Conservation (phyloP, 805 yeast species). For the Barnettozyma sucrosica region DNA sequence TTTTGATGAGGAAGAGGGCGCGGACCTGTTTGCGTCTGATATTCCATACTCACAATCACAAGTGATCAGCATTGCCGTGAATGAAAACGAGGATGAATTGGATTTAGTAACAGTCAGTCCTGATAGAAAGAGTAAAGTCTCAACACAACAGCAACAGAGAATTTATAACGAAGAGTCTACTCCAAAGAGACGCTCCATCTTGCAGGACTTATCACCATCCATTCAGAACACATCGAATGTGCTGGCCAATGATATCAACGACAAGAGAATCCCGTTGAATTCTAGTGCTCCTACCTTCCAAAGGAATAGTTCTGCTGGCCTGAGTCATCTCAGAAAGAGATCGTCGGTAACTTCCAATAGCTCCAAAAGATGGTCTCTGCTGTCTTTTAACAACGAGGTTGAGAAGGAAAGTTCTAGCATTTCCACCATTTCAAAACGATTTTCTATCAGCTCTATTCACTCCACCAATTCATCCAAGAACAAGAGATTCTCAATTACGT, state of each 20-base stretch:
- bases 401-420: slow-evolving; percentile 17
- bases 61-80: slow-evolving; percentile 20
- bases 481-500: slow-evolving; percentile 21
- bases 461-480: slow-evolving; percentile 11
- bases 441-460: slow-evolving; percentile 10
- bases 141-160: slow-evolving; percentile 8
- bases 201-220: slow-evolving; percentile 20
- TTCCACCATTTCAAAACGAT: slow-evolving; percentile 6
- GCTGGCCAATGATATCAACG: slow-evolving; percentile 15
- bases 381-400: slow-evolving; percentile 22
- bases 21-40: slow-evolving; percentile 14
- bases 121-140: slow-evolving; percentile 10
- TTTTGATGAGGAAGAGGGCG: slow-evolving; percentile 6
- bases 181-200: slow-evolving; percentile 8
- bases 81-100: slow-evolving; percentile 23
- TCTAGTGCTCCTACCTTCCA: slow-evolving; percentile 15
- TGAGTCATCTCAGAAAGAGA: slow-evolving; percentile 20
- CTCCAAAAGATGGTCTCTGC: slow-evolving; percentile 26
- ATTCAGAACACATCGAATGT: slow-evolving; percentile 9
- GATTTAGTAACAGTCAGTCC: slow-evolving; percentile 14
- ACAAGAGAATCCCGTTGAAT: slow-evolving; percentile 20
- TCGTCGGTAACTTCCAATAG: slow-evolving; percentile 17
- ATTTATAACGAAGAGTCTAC: not conserved
- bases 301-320: slow-evolving; percentile 21
- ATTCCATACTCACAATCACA: slow-evolving; percentile 18